These are phyloP conservation scores for Collybia nuda DNA, from an alignment of 768 basidiomycete genomes.

Conservation along the genomic window DNA sequence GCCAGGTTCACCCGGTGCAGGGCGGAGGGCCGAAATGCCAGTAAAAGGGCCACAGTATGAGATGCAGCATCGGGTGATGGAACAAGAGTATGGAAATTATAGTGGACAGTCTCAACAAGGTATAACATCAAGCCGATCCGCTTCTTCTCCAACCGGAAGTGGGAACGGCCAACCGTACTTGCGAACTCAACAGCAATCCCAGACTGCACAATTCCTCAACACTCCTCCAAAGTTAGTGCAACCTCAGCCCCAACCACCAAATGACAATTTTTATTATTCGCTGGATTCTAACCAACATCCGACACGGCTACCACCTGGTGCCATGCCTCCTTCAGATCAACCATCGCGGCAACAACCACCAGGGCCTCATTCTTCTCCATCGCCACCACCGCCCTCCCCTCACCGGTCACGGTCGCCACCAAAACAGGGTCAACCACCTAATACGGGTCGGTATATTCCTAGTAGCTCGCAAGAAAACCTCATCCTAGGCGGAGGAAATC, in stretches of 20 bases:
- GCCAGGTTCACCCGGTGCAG: conserved; percentile 43
- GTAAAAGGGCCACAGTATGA: conserved; percentile 91
- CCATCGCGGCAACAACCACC: conserved; percentile 25
- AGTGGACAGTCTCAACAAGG: conserved; percentile 33
- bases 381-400: conserved; percentile 27
- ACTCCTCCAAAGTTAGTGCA: conserved; percentile 19
- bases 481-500: conserved; percentile 24
- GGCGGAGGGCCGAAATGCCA: conserved; percentile 81
- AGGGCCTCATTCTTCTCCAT: conserved; percentile 26
- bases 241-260: conserved; percentile 25
- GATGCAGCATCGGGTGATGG: conserved; percentile 91
- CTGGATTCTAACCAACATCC: conserved; percentile 32
- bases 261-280: conserved; percentile 39
- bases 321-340: conserved; percentile 56
- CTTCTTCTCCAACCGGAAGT: conserved; percentile 20
- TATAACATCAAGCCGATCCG: conserved; percentile 19
- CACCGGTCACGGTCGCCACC: conserved; percentile 59
- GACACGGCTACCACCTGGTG: conserved; percentile 53
- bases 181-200: conserved; percentile 25
- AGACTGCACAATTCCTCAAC: conserved; percentile 13
- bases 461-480: conserved; percentile 36
- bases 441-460: conserved; percentile 28
- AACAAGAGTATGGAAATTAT: conserved; percentile 75
- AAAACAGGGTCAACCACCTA: conserved; percentile 29
- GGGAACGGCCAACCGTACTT: conserved; percentile 29